Percentiles rank a stretch among this genome's conserved stretches.
Evolutionary conservation across 179 eudicot genomes (phyloP).

Genomic region (Sideroxylon spinosum): DNA sequence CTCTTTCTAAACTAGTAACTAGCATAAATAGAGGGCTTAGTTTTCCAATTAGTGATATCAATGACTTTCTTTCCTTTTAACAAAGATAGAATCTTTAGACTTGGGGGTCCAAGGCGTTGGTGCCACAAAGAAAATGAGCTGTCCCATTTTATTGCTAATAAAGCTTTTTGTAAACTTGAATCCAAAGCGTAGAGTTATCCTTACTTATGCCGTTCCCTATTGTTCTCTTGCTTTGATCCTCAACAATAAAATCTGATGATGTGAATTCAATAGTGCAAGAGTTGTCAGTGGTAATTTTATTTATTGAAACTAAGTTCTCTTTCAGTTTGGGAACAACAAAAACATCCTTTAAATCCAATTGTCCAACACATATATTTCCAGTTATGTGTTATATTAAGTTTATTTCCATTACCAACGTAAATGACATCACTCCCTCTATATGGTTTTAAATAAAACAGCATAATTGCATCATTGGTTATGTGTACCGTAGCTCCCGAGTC

Average conservation of each 20-base stretch:
- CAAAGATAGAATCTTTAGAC: neutral
- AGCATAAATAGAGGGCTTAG: neutral
- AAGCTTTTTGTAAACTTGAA: neutral
- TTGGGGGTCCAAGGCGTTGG: constrained; percentile 4
- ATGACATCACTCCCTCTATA: constrained; percentile 1
- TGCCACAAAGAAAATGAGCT: constrained; percentile 3
- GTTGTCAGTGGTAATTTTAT: neutral
- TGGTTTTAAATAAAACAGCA: neutral
- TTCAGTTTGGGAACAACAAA: constrained; percentile 10
- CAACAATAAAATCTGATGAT: constrained; percentile 1
- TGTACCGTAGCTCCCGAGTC: constrained; percentile 1
- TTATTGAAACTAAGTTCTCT: constrained; percentile 4
- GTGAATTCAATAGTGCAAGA: constrained; percentile 10
- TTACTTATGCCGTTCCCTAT: constrained; percentile 2
- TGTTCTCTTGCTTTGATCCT: neutral
- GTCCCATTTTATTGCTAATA: neutral
- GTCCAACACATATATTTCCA: neutral
- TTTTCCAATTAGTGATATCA: neutral
- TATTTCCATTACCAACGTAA: constrained; percentile 11
- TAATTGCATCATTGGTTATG: constrained; percentile 10
- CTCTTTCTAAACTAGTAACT: neutral
- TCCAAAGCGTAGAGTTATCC: constrained; percentile 6
- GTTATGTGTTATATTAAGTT: neutral
- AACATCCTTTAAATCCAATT: constrained; percentile 8
- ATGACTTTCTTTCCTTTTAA: constrained; percentile 5